phyloP scores from a whole-genome alignment of 305 asterid species.

The Solanum hybrid region DNA sequence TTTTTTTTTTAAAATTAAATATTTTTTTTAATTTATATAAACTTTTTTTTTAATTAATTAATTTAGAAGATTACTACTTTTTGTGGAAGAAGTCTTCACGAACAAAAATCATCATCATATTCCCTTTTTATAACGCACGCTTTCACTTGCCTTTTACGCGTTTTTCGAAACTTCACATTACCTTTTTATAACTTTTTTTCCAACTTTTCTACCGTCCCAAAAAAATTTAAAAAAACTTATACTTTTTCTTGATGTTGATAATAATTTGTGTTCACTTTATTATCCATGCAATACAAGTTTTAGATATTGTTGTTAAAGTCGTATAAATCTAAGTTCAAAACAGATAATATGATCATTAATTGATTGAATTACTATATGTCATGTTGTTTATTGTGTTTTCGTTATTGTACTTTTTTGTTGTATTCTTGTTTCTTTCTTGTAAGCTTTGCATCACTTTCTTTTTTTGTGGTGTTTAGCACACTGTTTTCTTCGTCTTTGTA shows the following conservation, averaged over 20 bases:
- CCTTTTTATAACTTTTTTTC: neutral
- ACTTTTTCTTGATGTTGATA: neutral
- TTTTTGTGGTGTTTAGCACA: neutral
- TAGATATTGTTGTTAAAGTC: neutral
- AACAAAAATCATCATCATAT: slow-evolving; percentile 51
- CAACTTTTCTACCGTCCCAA: neutral
- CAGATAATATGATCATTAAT: neutral
- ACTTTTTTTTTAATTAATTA: slow-evolving; percentile 4
- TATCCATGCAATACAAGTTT: neutral
- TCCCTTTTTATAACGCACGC: slow-evolving; percentile 76
- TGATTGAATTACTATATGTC: accelerated
- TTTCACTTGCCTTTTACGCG: slow-evolving; percentile 74
- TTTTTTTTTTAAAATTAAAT: neutral
- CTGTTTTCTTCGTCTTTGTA: neutral
- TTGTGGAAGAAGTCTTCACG: slow-evolving; percentile 27
- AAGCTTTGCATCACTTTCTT: neutral
- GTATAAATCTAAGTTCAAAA: neutral
- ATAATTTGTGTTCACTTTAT: neutral
- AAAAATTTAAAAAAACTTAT: neutral
- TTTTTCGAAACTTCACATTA: slow-evolving; percentile 35
- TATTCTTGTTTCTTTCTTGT: too few relatives aligned
- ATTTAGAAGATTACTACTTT: slow-evolving; percentile 14
- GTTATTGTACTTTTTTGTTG: neutral
- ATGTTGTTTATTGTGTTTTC: neutral
- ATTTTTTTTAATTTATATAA: too few relatives aligned